Evolutionary conservation across 2,329 filamentous ascomycete genomes (phyloP).

Genomic region (Samsoniella hepiali): DNA sequence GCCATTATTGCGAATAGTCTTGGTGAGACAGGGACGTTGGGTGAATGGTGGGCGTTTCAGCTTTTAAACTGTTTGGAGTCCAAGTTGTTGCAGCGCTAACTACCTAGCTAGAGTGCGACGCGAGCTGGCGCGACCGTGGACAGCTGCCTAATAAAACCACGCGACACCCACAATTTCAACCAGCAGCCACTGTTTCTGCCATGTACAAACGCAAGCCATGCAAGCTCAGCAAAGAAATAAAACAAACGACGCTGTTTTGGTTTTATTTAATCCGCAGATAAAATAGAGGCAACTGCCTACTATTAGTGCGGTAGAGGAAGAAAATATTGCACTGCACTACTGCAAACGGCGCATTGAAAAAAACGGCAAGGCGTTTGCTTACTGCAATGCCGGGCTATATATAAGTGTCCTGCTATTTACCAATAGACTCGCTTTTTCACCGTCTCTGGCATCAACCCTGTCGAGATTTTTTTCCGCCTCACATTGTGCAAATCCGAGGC

Average conservation of each 20-base stretch:
- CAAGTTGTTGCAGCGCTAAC: not conserved
- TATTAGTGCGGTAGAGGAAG: no score
- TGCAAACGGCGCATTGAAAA: no score
- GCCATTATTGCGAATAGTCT: slow-evolving; percentile 37
- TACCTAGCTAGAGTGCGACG: not conserved
- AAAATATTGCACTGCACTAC: no score
- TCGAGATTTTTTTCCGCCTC: not conserved
- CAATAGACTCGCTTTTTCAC: no score
- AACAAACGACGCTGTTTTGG: not conserved
- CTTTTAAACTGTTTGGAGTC: not conserved
- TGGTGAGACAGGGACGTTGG: not conserved
- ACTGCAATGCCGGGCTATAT: no score
- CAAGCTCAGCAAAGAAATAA: no score
- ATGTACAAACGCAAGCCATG: no score
- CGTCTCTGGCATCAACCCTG: no score
- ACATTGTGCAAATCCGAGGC: slow-evolving; percentile 12
- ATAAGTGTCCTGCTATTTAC: not conserved
- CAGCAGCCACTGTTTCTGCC: not conserved
- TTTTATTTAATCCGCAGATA: not conserved
- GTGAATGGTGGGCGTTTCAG: no score
- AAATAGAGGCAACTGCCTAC: not conserved
- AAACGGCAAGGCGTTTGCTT: no score
- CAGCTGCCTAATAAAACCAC: not conserved
- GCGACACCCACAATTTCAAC: not conserved
- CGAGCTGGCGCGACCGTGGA: not conserved